Evolutionary conservation across 1,284 basidiomycete species (phyloP), one percentile per base, ranked within the genome.

Genomic region (Moesziomyces globuligerus): DNA sequence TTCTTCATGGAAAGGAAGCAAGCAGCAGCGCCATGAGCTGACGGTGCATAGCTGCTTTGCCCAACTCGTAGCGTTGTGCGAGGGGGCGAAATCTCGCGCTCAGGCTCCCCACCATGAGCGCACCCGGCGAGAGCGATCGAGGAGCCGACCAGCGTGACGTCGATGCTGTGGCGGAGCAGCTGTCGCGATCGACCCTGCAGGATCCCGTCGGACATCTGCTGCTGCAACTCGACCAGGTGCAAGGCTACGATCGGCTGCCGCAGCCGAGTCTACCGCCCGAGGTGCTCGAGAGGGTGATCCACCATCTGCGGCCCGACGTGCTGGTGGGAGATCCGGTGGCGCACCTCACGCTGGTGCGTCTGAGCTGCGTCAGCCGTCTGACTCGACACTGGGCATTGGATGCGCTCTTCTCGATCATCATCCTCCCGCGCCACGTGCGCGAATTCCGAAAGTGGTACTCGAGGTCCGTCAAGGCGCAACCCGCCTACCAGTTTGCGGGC

Each of bases 381-480:
- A 55, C 75, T 20, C 74, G 76, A 18, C 54, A 67, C 29, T 78
- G 76, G 72, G 72, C 79, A 1, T 50, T 79, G 9, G 46, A 64
- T 3, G 70, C 74, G 18, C 61, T 74, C 18, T 81, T 77, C 42
- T 51, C 61, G 25, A 55, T 78, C 28, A 48, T 81, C n/a, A 58
- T 81, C 17, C 60, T 80, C 9, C 80, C 79, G 25, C 61, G 80
- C 11, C 74, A 79, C 45, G 80, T 81, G 7, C 58, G 80, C 7
- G 78, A 81, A 20, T 81, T 81, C 46, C 68, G 78, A 32, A 73
- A 73, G 40, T 80, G 76, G 75, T 78, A 78, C 47, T 48, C 65
- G 21, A 48, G 73, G 18, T 61, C 75, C 39, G 69, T 73, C 48
- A 64, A 65, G 8, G 52, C 71, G 3, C 49, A 65, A n/a, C 78